Percentiles rank a stretch among this genome's conserved stretches.
Conservation (phyloP, 495 filamentous ascomycete genomes). For the Evernia prunastri region DNA sequence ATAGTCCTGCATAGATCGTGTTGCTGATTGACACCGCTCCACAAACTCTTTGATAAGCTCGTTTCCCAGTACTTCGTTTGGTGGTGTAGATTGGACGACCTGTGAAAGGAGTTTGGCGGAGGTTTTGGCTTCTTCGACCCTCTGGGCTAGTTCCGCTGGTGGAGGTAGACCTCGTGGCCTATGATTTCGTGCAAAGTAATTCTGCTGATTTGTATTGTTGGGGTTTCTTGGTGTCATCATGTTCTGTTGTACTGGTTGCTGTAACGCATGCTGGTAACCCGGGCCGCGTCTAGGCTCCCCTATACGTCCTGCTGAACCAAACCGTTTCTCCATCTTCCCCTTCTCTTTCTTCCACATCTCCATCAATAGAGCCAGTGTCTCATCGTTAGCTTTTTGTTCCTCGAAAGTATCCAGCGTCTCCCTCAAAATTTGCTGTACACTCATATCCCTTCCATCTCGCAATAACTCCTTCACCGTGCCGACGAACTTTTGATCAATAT, state of each 20-base stretch:
- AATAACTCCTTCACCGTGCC: slow-evolving; percentile 69
- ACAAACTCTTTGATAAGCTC: slow-evolving; percentile 90
- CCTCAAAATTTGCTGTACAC: slow-evolving; percentile 73
- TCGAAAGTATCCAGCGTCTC: slow-evolving; percentile 79
- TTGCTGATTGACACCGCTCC: slow-evolving; percentile 76
- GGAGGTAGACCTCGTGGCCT: slow-evolving; percentile 53
- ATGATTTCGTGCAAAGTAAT: slow-evolving; percentile 40
- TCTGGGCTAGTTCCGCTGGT: slow-evolving; percentile 70
- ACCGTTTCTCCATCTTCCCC: slow-evolving; percentile 45
- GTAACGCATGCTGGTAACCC: slow-evolving; percentile 22
- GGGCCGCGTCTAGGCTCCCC: neutral
- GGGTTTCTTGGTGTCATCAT: slow-evolving; percentile 17
- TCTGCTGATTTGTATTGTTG: slow-evolving; percentile 27
- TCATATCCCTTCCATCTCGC: slow-evolving; percentile 60
- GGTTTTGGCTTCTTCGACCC: slow-evolving; percentile 83
- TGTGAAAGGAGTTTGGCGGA: slow-evolving; percentile 87
- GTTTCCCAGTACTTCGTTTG: slow-evolving; percentile 65
- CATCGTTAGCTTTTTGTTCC: slow-evolving; percentile 59
- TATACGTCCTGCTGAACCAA: slow-evolving; percentile 11
- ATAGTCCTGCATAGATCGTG: slow-evolving; percentile 71
- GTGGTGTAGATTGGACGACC: slow-evolving; percentile 75
- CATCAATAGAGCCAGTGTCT: slow-evolving; percentile 57
- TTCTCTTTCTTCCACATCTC: slow-evolving; percentile 92
- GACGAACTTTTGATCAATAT: slow-evolving; percentile 77
- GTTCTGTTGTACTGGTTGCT: slow-evolving; percentile 14